A percentile compares a stretch with the other conserved stretches of the same genome.
Evolutionary conservation across 2,329 filamentous ascomycete species (phyloP).

Genomic region (Claviceps fusiformis): DNA sequence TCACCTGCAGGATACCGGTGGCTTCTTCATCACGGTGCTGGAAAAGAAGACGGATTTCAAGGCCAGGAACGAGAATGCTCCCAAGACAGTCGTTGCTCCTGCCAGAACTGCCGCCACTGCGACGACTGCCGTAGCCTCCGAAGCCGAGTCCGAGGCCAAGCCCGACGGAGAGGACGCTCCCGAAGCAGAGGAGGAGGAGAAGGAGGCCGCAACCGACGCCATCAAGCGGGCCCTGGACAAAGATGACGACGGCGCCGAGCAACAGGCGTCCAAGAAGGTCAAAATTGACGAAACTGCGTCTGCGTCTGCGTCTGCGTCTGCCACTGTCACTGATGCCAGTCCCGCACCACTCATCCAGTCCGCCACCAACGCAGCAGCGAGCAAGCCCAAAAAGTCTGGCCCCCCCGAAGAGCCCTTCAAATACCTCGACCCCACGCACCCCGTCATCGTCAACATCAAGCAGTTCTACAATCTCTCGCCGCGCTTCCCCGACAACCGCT

Average conservation of each 20-base stretch:
- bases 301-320: slow-evolving; percentile 1
- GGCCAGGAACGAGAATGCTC: slow-evolving; percentile 54
- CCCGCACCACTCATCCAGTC: slow-evolving; percentile 6
- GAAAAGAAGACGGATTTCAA: slow-evolving; percentile 84
- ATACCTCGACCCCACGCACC: slow-evolving; percentile 62
- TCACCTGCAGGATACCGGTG: slow-evolving; percentile 90
- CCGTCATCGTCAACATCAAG: slow-evolving; percentile 64
- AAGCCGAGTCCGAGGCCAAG: slow-evolving; percentile 15
- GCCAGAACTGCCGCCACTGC: too few species aligned
- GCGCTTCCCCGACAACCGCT: slow-evolving; percentile 79
- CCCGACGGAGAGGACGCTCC: slow-evolving; percentile 14
- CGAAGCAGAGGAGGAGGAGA: not conserved
- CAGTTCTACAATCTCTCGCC: slow-evolving; percentile 74
- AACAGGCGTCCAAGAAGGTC: slow-evolving; percentile 32
- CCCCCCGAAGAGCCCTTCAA: slow-evolving; percentile 87
- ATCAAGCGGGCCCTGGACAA: slow-evolving; percentile 22
- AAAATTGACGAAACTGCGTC: slow-evolving; percentile 24
- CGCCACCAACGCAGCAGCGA: slow-evolving; percentile 5
- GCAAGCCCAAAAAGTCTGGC: slow-evolving; percentile 30
- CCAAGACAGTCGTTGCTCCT: slow-evolving; percentile 18
- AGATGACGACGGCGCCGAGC: slow-evolving; percentile 19
- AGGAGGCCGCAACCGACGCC: slow-evolving; percentile 17
- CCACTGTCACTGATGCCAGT: slow-evolving; percentile 9
- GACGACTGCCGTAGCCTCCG: slow-evolving; percentile 1
- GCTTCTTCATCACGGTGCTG: slow-evolving; percentile 92